These are phyloP conservation scores for Solanum chaucha DNA, from an alignment of 257 asterid species.

Conservation along the genomic window DNA sequence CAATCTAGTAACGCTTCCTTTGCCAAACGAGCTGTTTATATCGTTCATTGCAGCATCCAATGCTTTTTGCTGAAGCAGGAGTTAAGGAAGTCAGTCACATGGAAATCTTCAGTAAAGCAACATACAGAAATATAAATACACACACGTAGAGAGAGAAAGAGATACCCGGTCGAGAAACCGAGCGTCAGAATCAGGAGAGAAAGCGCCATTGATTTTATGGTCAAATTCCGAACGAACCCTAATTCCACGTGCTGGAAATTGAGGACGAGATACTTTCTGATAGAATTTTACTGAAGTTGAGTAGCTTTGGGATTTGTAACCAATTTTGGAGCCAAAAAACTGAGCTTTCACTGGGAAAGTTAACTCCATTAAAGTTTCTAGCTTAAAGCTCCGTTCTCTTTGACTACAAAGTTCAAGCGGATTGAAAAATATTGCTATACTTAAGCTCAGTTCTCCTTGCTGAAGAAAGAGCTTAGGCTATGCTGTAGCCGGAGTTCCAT, in stretches of 20 bases:
- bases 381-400: background rate
- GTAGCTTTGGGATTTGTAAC: constrained; percentile 5
- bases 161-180: constrained; percentile 83
- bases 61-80: constrained; percentile 67
- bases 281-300: background rate
- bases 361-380: background rate
- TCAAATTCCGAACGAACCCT: constrained; percentile 80
- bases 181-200: constrained; percentile 71
- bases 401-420: background rate
- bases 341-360: background rate
- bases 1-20: constrained; percentile 94
- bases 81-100: background rate
- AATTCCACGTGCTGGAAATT: background rate
- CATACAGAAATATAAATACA: background rate
- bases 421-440: background rate
- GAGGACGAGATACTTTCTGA: background rate
- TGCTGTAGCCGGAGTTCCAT: background rate
- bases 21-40: constrained; percentile 89
- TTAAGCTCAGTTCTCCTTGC: background rate
- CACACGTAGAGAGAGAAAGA: background rate
- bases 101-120: background rate
- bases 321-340: background rate
- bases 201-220: constrained; percentile 55
- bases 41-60: constrained; percentile 96
- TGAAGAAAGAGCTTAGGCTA: background rate